phyloP scores from a whole-genome alignment of 2,329 filamentous ascomycete species.

The Camptophora hylomeconis region DNA sequence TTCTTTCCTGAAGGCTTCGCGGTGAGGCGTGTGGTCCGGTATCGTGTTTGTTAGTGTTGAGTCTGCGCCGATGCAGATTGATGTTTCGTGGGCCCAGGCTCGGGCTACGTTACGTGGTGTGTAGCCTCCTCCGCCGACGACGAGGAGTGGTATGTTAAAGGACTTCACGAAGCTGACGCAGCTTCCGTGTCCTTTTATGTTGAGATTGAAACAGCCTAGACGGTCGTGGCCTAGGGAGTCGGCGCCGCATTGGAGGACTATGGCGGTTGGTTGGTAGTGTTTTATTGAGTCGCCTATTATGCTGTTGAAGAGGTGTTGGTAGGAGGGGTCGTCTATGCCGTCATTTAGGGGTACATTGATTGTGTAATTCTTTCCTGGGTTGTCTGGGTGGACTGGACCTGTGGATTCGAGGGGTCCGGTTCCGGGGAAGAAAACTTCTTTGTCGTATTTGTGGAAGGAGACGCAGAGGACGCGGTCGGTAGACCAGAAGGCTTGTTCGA shows the following conservation, averaged over 20 bases:
- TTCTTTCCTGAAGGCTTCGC: conserved; percentile 77
- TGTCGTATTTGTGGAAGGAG: conserved; percentile 94
- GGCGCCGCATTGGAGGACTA: conserved; percentile 89
- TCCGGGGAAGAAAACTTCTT: conserved; percentile 71
- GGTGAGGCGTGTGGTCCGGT: conserved; percentile 69
- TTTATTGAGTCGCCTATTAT: conserved; percentile 68
- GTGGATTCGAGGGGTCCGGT: conserved; percentile 80
- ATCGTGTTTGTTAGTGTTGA: conserved; percentile 59
- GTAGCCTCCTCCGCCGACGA: conserved; percentile 91
- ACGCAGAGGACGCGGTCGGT: conserved; percentile 84
- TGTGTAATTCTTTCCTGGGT: conserved; percentile 76
- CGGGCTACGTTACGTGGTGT: conserved; percentile 92
- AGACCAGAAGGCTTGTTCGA: conserved; percentile 82
- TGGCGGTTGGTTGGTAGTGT: conserved; percentile 76
- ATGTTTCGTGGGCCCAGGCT: conserved; percentile 93
- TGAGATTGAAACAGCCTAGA: conserved; percentile 89
- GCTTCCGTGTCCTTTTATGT: conserved; percentile 83
- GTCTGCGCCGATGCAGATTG: conserved; percentile 67
- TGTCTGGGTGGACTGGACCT: conserved; percentile 68
- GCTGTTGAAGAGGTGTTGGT: conserved; percentile 69
- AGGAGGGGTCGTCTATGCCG: conserved; percentile 83
- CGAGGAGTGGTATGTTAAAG: conserved; percentile 65
- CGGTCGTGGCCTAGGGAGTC: conserved; percentile 90
- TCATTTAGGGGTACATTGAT: conserved; percentile 85
- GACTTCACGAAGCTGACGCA: conserved; percentile 82